Evolutionary conservation across 2,329 filamentous ascomycete species (phyloP).

Genomic region (Paracoccidioides brasiliensis): DNA sequence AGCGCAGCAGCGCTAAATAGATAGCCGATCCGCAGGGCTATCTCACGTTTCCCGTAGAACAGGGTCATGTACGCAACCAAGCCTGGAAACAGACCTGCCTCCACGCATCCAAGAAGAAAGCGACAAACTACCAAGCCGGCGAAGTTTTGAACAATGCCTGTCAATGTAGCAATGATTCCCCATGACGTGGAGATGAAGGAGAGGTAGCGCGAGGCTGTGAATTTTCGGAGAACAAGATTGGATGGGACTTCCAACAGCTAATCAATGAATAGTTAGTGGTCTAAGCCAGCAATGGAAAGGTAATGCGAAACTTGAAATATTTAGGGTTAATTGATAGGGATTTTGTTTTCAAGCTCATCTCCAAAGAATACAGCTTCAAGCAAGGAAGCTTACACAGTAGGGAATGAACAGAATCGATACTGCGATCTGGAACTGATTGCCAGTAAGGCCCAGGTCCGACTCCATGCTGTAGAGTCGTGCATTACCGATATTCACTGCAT

Average conservation of each 20-base stretch:
- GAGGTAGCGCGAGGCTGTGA: constrained; percentile 48
- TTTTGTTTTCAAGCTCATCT: not conserved
- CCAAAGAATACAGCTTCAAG: no score
- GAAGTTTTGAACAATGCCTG: constrained; percentile 54
- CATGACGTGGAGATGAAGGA: constrained; percentile 48
- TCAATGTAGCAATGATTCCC: constrained; percentile 35
- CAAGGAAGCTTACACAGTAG: constrained; percentile 34
- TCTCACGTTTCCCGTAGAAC: constrained; percentile 62
- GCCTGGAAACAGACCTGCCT: constrained; percentile 59
- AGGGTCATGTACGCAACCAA: constrained; percentile 57
- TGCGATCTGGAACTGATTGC: constrained; percentile 56
- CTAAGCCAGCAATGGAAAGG: constrained; percentile 1
- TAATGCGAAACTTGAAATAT: not conserved
- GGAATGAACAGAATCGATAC: constrained; percentile 57
- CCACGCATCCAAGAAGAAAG: constrained; percentile 53
- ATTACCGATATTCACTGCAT: constrained; percentile 57
- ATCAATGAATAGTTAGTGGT: constrained; percentile 3
- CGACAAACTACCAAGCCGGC: constrained; percentile 54
- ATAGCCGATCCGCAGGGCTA: constrained; percentile 59
- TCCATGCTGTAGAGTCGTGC: constrained; percentile 53
- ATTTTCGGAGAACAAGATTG: constrained; percentile 50
- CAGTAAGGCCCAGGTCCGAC: constrained; percentile 45
- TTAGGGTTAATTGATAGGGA: constrained; percentile 7
- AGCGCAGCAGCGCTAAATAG: constrained; percentile 53
- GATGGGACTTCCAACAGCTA: constrained; percentile 49